A percentile compares a stretch with the other conserved stretches of the same genome.
phyloP scores from a whole-genome alignment of 176 grass and related monocot genomes.

The Microstegium vimineum region DNA sequence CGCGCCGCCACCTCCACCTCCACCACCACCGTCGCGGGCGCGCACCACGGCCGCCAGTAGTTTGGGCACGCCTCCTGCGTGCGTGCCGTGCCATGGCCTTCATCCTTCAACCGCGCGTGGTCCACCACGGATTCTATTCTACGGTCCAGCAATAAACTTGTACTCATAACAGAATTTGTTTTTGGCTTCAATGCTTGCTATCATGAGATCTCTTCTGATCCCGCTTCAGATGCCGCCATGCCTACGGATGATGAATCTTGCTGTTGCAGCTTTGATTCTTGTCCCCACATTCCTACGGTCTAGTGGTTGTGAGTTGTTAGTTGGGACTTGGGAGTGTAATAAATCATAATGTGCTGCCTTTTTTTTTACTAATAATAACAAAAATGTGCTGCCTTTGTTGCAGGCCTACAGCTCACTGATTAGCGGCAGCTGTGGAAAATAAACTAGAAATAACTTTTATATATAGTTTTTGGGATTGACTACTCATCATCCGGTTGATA shows the following conservation, averaged over 20 bases:
- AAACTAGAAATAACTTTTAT: no score
- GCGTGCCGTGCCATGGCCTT: background rate
- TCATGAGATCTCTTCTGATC: background rate
- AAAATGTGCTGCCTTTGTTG: no score
- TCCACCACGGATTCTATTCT: background rate
- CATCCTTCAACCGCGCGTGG: background rate
- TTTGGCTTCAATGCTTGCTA: background rate
- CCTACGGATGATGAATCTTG: background rate
- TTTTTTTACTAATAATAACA: no score
- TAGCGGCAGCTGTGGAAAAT: no score
- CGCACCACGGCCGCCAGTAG: background rate
- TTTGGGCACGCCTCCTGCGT: constrained; percentile 6
- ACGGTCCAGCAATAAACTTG: constrained; percentile 15
- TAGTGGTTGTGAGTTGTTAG: no score
- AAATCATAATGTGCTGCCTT: no score
- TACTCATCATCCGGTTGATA: no score
- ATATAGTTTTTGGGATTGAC: no score
- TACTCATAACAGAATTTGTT: background rate
- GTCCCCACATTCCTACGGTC: no score
- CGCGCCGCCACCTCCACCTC: background rate
- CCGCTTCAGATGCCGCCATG: background rate
- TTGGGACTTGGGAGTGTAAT: no score
- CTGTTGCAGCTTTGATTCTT: no score
- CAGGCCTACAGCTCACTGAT: no score
- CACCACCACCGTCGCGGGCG: background rate